A percentile compares a stretch with the other conserved stretches of the same genome.
These are phyloP conservation scores for Viridothelium virens DNA, from an alignment of 495 filamentous ascomycete genomes.

Conservation along the genomic window DNA sequence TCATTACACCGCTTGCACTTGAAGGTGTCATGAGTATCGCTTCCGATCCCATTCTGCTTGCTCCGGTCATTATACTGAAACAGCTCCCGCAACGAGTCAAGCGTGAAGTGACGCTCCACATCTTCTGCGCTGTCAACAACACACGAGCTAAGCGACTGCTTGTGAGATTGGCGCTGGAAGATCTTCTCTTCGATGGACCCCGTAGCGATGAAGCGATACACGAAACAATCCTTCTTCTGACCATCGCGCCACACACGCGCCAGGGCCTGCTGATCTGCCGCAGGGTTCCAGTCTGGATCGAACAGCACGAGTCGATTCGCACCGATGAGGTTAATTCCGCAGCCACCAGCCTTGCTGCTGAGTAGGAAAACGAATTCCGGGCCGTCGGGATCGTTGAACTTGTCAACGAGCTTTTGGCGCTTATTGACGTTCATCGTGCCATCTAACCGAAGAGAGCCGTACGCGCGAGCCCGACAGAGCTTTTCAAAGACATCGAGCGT, in stretches of 20 bases:
- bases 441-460: constrained; percentile 83
- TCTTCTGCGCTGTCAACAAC: constrained; percentile 98
- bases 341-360: constrained; percentile 93
- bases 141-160: constrained; percentile 90
- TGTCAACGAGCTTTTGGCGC: constrained; percentile 92
- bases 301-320: constrained; percentile 96
- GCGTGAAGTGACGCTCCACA: constrained; percentile 89
- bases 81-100: constrained; percentile 80
- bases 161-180: constrained; percentile 97
- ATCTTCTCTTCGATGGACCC: constrained; percentile 99
- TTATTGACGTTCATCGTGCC: constrained; percentile 97
- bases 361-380: constrained; percentile 90
- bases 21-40: constrained; percentile 97
- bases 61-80: constrained; percentile 61
- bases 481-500: constrained; percentile 92
- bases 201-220: constrained; percentile 97
- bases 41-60: constrained; percentile 60
- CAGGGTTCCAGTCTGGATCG: constrained; percentile 99
- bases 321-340: constrained; percentile 93
- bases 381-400: constrained; percentile 92
- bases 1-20: constrained; percentile 94
- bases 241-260: constrained; percentile 98
- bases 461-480: constrained; percentile 75
- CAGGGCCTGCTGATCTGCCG: constrained; percentile 93
- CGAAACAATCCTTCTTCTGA: constrained; percentile 98